phyloP scores from a whole-genome alignment of 2,329 filamentous ascomycete species.

The Leptographium procerum region DNA sequence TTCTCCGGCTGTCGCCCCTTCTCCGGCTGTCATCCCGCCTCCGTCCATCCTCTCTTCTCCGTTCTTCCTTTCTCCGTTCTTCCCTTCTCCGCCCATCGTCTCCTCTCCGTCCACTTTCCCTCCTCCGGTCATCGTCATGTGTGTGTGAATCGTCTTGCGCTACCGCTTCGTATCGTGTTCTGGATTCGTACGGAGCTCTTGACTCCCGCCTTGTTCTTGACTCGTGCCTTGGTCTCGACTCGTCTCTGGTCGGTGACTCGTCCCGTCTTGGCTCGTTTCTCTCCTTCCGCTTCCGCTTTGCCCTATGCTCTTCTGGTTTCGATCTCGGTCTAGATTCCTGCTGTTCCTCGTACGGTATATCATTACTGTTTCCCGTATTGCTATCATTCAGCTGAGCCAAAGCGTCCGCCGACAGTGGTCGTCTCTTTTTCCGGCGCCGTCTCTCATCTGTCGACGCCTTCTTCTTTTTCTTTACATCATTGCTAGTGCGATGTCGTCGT shows the following conservation, averaged over 20 bases:
- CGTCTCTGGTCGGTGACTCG: neutral
- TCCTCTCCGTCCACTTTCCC: neutral
- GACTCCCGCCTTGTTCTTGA: neutral
- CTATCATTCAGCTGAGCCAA: conserved; percentile 5
- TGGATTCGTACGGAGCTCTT: neutral
- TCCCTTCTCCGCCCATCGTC: neutral
- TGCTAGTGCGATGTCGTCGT: neutral
- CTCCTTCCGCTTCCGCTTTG: neutral
- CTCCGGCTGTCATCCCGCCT: neutral
- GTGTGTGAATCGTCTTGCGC: neutral
- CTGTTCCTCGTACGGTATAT: neutral
- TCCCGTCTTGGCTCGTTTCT: neutral
- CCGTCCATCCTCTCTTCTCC: neutral
- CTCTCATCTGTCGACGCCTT: neutral
- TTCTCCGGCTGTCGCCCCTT: neutral
- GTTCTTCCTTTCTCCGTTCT: neutral
- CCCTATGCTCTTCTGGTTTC: neutral
- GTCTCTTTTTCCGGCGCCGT: neutral
- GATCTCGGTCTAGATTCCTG: neutral
- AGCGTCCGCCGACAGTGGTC: conserved; percentile 4
- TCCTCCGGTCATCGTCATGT: neutral
- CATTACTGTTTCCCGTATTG: neutral
- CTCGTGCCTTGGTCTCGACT: neutral
- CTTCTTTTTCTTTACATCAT: neutral
- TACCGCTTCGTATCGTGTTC: conserved; percentile 1